Evolutionary conservation across 805 yeast genomes (phyloP).

Genomic region (Saccharomycopsis synnaedendra): DNA sequence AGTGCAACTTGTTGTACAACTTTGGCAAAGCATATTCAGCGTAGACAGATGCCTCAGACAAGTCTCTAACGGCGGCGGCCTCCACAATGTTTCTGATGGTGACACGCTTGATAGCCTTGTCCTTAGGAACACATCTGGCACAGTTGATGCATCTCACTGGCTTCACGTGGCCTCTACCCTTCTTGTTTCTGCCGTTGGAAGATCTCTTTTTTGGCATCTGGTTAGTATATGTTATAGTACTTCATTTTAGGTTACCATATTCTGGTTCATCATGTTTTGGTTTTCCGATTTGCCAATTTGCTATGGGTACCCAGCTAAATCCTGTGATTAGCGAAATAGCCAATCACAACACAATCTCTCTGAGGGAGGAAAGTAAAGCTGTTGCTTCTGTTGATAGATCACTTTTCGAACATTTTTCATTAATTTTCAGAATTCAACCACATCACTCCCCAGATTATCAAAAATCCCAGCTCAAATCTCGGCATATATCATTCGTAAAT

Average conservation of each 20-base stretch:
- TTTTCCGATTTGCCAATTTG: background rate
- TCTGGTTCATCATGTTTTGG: background rate
- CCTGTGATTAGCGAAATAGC: too few species aligned
- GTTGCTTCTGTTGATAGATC: too few species aligned
- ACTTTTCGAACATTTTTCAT: too few species aligned
- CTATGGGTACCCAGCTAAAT: background rate
- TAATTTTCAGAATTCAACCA: too few species aligned
- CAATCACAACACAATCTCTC: too few species aligned
- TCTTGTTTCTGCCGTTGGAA: conserved; percentile 99
- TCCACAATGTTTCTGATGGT: conserved; percentile 99
- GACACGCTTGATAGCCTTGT: conserved; percentile 99
- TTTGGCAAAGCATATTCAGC: conserved; percentile 99
- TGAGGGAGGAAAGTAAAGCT: too few species aligned
- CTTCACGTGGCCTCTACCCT: conserved; percentile 99
- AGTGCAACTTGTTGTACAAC: conserved; percentile 98
- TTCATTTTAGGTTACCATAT: background rate
- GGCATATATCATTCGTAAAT: too few species aligned
- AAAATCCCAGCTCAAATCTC: too few species aligned
- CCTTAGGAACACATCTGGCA: conserved; percentile 99
- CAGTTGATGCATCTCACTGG: conserved; percentile 99
- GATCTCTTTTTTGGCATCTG: conserved; percentile 99
- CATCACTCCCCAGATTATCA: too few species aligned
- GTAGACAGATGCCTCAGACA: conserved; percentile 99
- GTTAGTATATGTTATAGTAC: background rate
- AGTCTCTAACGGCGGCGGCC: conserved; percentile 99